Base-by-base conservation (phyloP, 768 basidiomycete species). In the Fibroporia radiculosa region DNA sequence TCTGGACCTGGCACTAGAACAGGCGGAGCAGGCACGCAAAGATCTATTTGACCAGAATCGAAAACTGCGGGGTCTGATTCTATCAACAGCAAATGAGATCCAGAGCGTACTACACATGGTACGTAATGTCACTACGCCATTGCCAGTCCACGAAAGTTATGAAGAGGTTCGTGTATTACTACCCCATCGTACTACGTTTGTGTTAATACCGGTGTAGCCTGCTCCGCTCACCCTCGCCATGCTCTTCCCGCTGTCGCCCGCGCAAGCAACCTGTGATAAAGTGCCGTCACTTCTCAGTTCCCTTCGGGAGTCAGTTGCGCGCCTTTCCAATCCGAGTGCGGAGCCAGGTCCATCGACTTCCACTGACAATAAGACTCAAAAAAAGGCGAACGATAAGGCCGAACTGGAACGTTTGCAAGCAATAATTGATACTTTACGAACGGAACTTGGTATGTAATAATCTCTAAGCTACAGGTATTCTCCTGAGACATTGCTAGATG, bases 1-100 rank as follows among this genome's bases (percentile, higher is more conserved):
- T 54, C 56, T 81, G 24, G 87, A 91, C 49, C 62, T 74, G 24
- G 80, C 85, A 5, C 66, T 91, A 26, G 80, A 82, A 37, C 76
- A 90, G 52, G 80, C 86, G 0, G 87, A 91, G 58, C 69, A 71
- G 40, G 77, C 84, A 1, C 69, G 84, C 29, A 65, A 65, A 19
- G 73, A 74, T 34, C 71, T 91, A 16, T 60, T 67, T 24, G 76
- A 80, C 28, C 86, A 92, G 58, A 88, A 83, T 42, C 56, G 72
- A 25, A 66, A 68, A 27, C 68, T 91, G 27, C 76, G 77, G 43
- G 74, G 71, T 24, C 61, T 87, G 22, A 58, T 86, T 3, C 56
- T 92, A 40, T 69, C 70, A 29, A 68, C 76, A 5, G 76, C 80
- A 27, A 88, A 89, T 52, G 79, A 81, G 47, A 58, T 85, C 14